A percentile compares a stretch with the other conserved stretches of the same genome.
Evolutionary conservation across 2,329 filamentous ascomycete genomes (phyloP).

Genomic region (Fusarium cyanostomum): DNA sequence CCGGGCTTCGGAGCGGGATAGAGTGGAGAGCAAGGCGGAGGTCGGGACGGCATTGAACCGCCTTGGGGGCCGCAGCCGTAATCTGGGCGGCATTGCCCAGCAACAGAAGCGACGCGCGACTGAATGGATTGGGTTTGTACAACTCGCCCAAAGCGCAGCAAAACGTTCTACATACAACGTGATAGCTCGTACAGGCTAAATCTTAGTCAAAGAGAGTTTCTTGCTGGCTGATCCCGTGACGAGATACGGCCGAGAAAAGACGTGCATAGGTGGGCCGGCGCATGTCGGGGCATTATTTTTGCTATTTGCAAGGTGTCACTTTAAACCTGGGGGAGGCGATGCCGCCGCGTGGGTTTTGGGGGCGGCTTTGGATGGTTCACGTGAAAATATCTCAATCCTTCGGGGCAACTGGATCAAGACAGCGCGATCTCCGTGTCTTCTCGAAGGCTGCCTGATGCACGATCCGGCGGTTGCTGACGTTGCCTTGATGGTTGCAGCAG

Average conservation of each 20-base stretch:
- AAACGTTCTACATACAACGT: too few species aligned
- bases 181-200: too few species aligned
- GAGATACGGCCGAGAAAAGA: neutral
- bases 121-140: too few species aligned
- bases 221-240: too few species aligned
- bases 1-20: too few species aligned
- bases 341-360: neutral
- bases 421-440: conserved; percentile 17
- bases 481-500: neutral
- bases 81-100: too few species aligned
- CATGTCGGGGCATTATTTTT: neutral
- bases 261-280: neutral
- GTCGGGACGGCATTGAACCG: too few species aligned
- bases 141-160: too few species aligned
- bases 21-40: too few species aligned
- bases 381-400: neutral
- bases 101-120: too few species aligned
- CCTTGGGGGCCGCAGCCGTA: too few species aligned
- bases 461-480: conserved; percentile 6
- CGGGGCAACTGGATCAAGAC: neutral
- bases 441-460: conserved; percentile 25
- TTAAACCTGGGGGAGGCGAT: neutral
- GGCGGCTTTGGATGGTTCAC: neutral
- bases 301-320: neutral
- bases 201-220: too few species aligned